phyloP scores from a whole-genome alignment of 257 asterid genomes.

The Plantago major region DNA sequence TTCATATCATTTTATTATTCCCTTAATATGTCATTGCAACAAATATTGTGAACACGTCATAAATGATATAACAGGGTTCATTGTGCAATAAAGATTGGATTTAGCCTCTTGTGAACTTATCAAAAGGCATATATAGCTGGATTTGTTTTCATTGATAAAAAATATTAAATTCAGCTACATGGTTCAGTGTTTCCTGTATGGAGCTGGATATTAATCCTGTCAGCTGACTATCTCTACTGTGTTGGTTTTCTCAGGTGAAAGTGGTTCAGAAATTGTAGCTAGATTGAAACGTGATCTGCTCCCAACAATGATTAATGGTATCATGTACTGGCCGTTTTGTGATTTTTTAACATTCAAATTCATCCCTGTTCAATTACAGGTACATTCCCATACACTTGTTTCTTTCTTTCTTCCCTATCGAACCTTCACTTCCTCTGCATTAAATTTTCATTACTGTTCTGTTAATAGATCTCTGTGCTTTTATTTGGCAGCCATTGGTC shows the following conservation, averaged over 20 bases:
- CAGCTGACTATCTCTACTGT: constrained; percentile 1
- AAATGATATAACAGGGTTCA: no score
- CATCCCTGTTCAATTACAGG: constrained; percentile 84
- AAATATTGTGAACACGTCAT: no score
- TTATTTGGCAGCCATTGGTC: constrained; percentile 65
- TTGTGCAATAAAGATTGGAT: no score
- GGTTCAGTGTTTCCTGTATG: neutral
- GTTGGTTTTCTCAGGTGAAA: constrained; percentile 59
- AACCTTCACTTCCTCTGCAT: neutral
- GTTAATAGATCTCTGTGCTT: constrained; percentile 1
- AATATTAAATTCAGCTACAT: neutral
- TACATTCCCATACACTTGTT: constrained; percentile 16
- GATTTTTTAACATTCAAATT: constrained; percentile 85
- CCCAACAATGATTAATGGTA: constrained; percentile 62
- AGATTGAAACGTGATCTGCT: constrained; percentile 80
- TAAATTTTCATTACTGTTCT: neutral
- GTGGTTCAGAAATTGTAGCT: constrained; percentile 56
- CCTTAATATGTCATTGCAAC: no score
- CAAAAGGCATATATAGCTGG: no score
- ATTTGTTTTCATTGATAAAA: no score
- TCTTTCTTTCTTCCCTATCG: neutral
- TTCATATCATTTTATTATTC: no score
- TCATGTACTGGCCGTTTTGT: constrained; percentile 91
- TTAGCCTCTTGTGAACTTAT: no score
- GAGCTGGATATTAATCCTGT: constrained; percentile 2